Evolutionary conservation across 352 stramenopile species (phyloP), one percentile per base, ranked within the genome.

Genomic region (Blastocystis sp.): DNA sequence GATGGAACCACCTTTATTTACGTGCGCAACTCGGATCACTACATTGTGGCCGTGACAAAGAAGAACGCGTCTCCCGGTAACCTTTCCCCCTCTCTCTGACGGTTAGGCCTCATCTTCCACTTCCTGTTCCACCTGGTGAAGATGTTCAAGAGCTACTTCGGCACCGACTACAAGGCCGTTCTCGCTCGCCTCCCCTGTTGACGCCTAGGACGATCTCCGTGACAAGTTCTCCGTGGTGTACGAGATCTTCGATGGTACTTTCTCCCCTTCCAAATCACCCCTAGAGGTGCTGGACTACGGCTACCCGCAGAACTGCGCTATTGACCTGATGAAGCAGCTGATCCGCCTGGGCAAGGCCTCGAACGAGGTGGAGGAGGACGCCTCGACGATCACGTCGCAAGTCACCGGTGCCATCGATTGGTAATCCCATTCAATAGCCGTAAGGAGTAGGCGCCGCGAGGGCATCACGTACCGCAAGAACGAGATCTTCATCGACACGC

Each of bases 191-290:
- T 34, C 76, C 21, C 43, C 59, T 2, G 23, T 61, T 82, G 98
- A 98, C 91, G 96, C 95, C 76, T 95, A 98, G 91, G 96, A 98
- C 78, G 95, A 93, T 70, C 95, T 99, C 87, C 92, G 95, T 61
- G 97, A 98, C 90, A 98, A 98, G 91, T 98, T 99, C 91, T 98
- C 96, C 67, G 92, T 99, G 45, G 95, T 99, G 86, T 98, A 98
- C 88, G 96, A 99, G 92, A 92, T 99, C 43, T 94, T 99, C 89
- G 96, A 99, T 88, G 91, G 90, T 91, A 67, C 21, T 67, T 45
- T 11, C 89, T 60, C 45, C 89, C 19, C 67, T 11, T 45, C 10
- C 40, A 21, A 4, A 34, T 56, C 40, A 67, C 38, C 17, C n/a
- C 4, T 88, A 91, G 96, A 99, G 90, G 98, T 95, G 4, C 98